phyloP scores from a whole-genome alignment of 768 basidiomycete genomes.

The Mycena indigotica region DNA sequence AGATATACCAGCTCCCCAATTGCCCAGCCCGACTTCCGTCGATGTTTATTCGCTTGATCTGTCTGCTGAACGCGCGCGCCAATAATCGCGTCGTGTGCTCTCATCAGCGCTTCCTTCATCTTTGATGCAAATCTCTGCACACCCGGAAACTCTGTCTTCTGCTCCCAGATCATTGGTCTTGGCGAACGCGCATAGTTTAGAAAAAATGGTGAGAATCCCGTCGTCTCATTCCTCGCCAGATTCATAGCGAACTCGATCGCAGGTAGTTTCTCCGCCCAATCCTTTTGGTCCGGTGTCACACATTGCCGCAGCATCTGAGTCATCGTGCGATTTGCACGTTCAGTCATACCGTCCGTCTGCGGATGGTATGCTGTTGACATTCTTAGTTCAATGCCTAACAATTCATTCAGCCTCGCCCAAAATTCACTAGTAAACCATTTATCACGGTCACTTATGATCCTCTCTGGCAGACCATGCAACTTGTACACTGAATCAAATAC shows the following conservation, averaged over 20 bases:
- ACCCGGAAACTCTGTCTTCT: too few species aligned
- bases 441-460: constrained; percentile 37
- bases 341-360: constrained; percentile 42
- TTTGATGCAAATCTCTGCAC: too few species aligned
- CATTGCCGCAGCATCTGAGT: constrained; percentile 41
- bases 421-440: constrained; percentile 37
- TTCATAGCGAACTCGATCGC: constrained; percentile 47
- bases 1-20: too few species aligned
- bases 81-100: too few species aligned
- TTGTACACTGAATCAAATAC: constrained; percentile 39
- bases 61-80: too few species aligned
- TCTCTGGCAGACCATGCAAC: constrained; percentile 36
- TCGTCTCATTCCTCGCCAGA: constrained; percentile 35
- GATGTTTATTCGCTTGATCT: too few species aligned
- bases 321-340: constrained; percentile 39
- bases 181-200: too few species aligned
- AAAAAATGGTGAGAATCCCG: constrained; percentile 39
- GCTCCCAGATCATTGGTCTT: too few species aligned
- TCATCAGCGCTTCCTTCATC: too few species aligned
- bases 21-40: too few species aligned
- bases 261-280: constrained; percentile 43
- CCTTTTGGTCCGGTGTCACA: constrained; percentile 41
- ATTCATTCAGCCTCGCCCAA: constrained; percentile 23
- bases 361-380: constrained; percentile 47
- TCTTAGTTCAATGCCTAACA: constrained; percentile 19